These are phyloP conservation scores for Isabelozyma heimii DNA, from an alignment of 805 yeast species.

Conservation along the genomic window DNA sequence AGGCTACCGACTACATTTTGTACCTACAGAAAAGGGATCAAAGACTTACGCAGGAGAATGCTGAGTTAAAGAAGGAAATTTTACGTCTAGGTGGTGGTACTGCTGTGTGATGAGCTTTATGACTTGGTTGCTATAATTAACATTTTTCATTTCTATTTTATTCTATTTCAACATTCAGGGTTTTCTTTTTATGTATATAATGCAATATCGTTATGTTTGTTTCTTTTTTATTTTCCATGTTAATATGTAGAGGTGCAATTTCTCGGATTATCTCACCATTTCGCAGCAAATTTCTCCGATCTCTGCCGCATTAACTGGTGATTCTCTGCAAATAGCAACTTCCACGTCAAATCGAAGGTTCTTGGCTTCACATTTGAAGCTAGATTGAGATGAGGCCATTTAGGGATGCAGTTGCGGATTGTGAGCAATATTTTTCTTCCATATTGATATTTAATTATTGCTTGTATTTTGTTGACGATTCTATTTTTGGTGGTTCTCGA, in stretches of 20 bases:
- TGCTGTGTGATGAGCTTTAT: neutral
- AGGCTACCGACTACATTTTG: constrained; percentile 61
- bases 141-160: neutral
- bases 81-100: constrained; percentile 8
- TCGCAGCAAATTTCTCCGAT: neutral
- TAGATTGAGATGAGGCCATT: too few relatives aligned
- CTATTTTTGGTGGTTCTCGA: too few relatives aligned
- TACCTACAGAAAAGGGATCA: constrained; percentile 50
- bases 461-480: too few relatives aligned
- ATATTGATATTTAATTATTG: too few relatives aligned
- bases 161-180: neutral
- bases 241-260: neutral
- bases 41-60: constrained; percentile 28
- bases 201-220: neutral
- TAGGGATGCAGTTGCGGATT: too few relatives aligned
- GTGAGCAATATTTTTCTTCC: too few relatives aligned
- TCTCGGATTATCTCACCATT: neutral
- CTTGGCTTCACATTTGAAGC: too few relatives aligned
- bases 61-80: constrained; percentile 19
- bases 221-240: too few relatives aligned
- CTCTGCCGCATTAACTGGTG: neutral
- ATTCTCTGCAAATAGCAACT: neutral
- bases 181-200: neutral
- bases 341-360: neutral
- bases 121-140: neutral